These are phyloP conservation scores for Rickenella mellea DNA, from an alignment of 768 basidiomycete species.

Conservation along the genomic window DNA sequence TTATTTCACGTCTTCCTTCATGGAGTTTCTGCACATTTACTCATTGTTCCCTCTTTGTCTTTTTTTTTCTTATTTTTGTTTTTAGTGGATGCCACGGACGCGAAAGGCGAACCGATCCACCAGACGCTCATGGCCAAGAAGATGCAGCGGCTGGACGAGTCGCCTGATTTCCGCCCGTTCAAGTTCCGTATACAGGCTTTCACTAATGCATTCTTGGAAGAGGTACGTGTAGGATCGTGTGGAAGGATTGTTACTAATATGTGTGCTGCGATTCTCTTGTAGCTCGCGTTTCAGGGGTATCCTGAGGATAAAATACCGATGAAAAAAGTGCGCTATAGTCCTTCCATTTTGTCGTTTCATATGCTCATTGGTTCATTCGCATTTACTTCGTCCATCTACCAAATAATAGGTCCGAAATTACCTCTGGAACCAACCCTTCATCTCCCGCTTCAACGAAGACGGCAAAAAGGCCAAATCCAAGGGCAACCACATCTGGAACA, in stretches of 20 bases:
- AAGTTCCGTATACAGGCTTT: conserved; percentile 99
- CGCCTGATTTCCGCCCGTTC: conserved; percentile 94
- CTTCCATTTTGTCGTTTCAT: conserved; percentile 4
- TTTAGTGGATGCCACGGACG: conserved; percentile 84
- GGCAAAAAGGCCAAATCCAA: conserved; percentile 99
- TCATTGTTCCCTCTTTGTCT: conserved; percentile 1
- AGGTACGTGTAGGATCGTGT: conserved; percentile 36
- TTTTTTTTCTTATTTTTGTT: conserved; percentile 8
- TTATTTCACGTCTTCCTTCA: conserved; percentile 1
- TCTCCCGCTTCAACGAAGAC: conserved; percentile 96
- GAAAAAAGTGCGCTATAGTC: conserved; percentile 50
- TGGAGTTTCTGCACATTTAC: neutral
- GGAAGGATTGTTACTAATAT: conserved; percentile 9
- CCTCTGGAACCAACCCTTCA: conserved; percentile 89
- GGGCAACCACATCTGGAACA: conserved; percentile 99
- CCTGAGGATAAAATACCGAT: conserved; percentile 92
- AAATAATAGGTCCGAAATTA: conserved; percentile 92
- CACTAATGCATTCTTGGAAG: conserved; percentile 90
- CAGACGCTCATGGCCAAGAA: conserved; percentile 98
- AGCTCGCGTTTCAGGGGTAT: conserved; percentile 81
- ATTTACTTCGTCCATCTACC: too few species aligned
- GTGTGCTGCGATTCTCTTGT: conserved; percentile 6
- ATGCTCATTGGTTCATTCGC: neutral
- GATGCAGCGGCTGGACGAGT: conserved; percentile 96
- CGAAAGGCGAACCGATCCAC: conserved; percentile 94